Percentiles rank a stretch among this genome's conserved stretches.
phyloP scores from a whole-genome alignment of 495 filamentous ascomycete species.

The Terfezia claveryi region DNA sequence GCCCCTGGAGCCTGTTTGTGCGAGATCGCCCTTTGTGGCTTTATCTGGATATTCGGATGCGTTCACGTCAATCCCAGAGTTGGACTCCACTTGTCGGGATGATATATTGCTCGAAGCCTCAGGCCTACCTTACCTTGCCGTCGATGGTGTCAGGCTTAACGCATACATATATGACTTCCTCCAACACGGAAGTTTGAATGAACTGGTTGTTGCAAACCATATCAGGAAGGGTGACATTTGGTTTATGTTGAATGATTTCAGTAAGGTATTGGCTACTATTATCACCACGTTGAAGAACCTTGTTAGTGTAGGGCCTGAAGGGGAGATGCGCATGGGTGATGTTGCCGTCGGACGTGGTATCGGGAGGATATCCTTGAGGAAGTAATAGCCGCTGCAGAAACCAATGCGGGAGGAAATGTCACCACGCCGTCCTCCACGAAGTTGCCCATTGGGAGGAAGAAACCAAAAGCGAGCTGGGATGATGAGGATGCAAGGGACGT shows the following conservation, averaged over 20 bases:
- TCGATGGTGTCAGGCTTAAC: constrained; percentile 36
- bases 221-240: constrained; percentile 42
- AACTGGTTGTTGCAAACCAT: constrained; percentile 35
- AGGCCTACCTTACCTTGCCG: constrained; percentile 41
- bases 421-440: background rate
- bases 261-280: constrained; percentile 44
- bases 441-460: background rate
- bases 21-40: constrained; percentile 45
- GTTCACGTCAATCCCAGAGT: constrained; percentile 38
- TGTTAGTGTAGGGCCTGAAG: constrained; percentile 13
- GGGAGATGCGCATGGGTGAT: constrained; percentile 11
- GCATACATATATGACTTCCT: constrained; percentile 57
- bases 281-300: constrained; percentile 34
- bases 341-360: constrained; percentile 22
- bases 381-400: constrained; percentile 13
- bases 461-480: no score
- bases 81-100: constrained; percentile 36
- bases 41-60: constrained; percentile 43
- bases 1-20: constrained; percentile 24
- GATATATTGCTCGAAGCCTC: constrained; percentile 52
- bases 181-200: constrained; percentile 38
- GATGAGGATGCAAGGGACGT: background rate
- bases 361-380: constrained; percentile 23
- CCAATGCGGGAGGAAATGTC: background rate
- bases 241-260: constrained; percentile 44